Percentiles rank a stretch among this genome's conserved stretches.
Conservation (phyloP, 2,329 filamentous ascomycete species). For the Mycosphaerella sp. region DNA sequence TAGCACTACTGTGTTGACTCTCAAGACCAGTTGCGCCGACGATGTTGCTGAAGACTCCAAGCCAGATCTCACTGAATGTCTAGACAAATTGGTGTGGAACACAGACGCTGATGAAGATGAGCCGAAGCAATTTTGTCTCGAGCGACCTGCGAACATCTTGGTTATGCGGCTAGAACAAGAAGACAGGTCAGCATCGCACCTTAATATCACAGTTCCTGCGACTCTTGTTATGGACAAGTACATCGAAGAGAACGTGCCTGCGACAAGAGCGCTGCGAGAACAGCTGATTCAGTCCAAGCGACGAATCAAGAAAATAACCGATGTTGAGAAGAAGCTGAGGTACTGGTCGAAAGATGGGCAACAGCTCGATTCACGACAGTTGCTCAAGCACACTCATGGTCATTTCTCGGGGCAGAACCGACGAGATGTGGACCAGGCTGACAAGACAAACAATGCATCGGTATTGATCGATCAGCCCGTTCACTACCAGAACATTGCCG, state of each 20-base stretch:
- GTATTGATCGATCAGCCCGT: slow-evolving; percentile 17
- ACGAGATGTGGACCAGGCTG: slow-evolving; percentile 20
- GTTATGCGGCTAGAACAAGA: slow-evolving; percentile 43
- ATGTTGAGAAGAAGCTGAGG: slow-evolving; percentile 35
- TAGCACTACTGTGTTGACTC: background rate
- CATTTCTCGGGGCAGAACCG: slow-evolving; percentile 31
- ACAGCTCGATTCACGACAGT: slow-evolving; percentile 34
- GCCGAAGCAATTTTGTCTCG: slow-evolving; percentile 34
- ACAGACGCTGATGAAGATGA: slow-evolving; percentile 23
- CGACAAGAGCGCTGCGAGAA: slow-evolving; percentile 45
- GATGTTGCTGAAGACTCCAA: slow-evolving; percentile 2
- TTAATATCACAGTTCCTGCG: slow-evolving; percentile 49
- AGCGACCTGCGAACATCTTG: slow-evolving; percentile 50
- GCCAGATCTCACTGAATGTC: slow-evolving; percentile 23
- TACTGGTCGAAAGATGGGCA: slow-evolving; percentile 29
- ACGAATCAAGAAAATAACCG: slow-evolving; percentile 31
- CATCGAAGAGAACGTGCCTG: slow-evolving; percentile 46
- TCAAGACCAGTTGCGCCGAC: slow-evolving; percentile 1
- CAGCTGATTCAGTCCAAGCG: slow-evolving; percentile 34
- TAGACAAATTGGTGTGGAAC: slow-evolving; percentile 32
- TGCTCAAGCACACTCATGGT: slow-evolving; percentile 34
- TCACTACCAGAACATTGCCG: slow-evolving; percentile 27
- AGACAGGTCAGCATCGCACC: slow-evolving; percentile 27
- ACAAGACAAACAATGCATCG: slow-evolving; percentile 20
- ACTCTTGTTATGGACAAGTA: slow-evolving; percentile 57